A percentile compares a stretch with the other conserved stretches of the same genome.
phyloP scores from a whole-genome alignment of 305 asterid species.

The Withania somnifera region DNA sequence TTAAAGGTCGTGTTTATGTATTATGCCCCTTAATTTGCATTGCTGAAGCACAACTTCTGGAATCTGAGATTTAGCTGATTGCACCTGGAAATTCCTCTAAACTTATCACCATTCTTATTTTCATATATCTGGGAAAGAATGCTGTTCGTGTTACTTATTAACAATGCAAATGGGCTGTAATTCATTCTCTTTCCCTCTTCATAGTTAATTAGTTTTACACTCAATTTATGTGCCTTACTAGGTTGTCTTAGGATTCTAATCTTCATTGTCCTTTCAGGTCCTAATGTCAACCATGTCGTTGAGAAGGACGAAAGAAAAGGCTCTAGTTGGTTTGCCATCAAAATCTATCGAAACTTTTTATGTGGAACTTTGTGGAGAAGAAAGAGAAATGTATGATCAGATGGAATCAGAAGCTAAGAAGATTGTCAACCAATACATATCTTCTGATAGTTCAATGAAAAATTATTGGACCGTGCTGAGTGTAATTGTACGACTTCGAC shows the following conservation, averaged over 20 bases:
- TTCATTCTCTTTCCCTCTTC: not conserved
- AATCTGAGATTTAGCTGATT: not conserved
- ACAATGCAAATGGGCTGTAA: not conserved
- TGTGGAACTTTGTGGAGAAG: conserved; percentile 67
- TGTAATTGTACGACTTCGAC: conserved; percentile 83
- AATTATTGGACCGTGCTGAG: conserved; percentile 64
- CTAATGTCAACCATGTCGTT: conserved; percentile 74
- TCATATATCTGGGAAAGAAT: not conserved
- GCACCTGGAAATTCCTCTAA: not conserved
- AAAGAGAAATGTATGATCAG: conserved; percentile 73
- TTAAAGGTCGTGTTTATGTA: no score
- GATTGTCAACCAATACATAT: conserved; percentile 41
- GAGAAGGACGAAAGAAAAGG: conserved; percentile 84
- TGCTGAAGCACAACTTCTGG: not conserved
- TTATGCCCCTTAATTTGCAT: not conserved
- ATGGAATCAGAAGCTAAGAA: conserved; percentile 75
- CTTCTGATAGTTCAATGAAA: conserved; percentile 28
- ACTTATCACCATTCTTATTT: not conserved
- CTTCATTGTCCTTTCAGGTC: conserved; percentile 33
- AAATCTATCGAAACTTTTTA: conserved; percentile 55
- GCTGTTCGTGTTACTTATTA: not conserved
- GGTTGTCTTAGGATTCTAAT: not conserved
- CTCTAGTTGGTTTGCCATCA: conserved; percentile 55
- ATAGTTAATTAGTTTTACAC: not conserved
- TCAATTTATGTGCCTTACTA: not conserved